Conservation (phyloP, 1,139 yeast species). For the Suhomyces taliae region DNA sequence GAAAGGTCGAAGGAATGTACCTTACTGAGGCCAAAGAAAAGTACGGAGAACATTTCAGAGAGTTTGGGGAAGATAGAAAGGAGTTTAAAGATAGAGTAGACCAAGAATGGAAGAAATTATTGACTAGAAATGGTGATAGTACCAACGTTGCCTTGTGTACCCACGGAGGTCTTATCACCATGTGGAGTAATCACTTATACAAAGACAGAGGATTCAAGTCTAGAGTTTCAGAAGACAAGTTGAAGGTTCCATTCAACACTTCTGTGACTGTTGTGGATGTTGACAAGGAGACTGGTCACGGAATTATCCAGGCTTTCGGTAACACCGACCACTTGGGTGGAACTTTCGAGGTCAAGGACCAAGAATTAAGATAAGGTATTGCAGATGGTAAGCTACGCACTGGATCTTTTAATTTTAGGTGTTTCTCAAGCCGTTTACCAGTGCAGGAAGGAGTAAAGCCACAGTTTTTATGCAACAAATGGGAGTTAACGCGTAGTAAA, state of each 20-base stretch:
- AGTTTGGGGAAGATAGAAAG: constrained; percentile 44
- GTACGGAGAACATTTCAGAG: constrained; percentile 38
- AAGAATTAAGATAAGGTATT: constrained; percentile 27
- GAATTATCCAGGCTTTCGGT: constrained; percentile 53
- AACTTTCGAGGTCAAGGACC: constrained; percentile 54
- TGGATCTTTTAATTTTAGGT: too few relatives aligned
- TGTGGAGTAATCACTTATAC: constrained; percentile 51
- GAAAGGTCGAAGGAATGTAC: constrained; percentile 72
- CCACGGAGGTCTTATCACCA: constrained; percentile 85
- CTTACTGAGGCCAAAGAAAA: constrained; percentile 59
- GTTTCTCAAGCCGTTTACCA: too few relatives aligned
- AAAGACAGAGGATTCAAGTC: constrained; percentile 38
- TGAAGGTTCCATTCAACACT: constrained; percentile 71
- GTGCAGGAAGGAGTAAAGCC: too few relatives aligned
- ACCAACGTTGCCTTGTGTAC: constrained; percentile 65
- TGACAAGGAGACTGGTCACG: constrained; percentile 34
- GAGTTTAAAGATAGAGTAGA: constrained; percentile 53
- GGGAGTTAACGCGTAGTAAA: too few relatives aligned
- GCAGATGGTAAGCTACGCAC: too few relatives aligned
- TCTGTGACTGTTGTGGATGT: constrained; percentile 67
- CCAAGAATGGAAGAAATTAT: constrained; percentile 45
- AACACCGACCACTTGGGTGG: constrained; percentile 65
- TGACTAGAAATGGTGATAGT: constrained; percentile 38
- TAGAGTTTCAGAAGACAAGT: constrained; percentile 35
- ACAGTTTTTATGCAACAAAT: too few relatives aligned